Base-by-base conservation (phyloP, 2,329 filamentous ascomycete genomes). In the Trichoderma sp. region DNA sequence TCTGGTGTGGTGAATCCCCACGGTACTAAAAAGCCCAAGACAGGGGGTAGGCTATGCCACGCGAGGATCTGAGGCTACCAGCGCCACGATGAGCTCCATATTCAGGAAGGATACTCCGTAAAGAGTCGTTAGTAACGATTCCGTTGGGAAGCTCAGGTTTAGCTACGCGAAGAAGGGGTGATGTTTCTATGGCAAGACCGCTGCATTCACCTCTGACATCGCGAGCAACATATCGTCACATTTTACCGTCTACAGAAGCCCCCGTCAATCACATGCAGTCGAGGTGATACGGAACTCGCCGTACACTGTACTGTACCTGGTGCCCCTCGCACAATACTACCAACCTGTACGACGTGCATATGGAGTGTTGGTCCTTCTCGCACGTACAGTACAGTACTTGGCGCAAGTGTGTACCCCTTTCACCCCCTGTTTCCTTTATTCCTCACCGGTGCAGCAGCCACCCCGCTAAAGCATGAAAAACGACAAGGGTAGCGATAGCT, bases 41-140 rank as follows among this genome's bases (percentile, higher is more conserved):
- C 50, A 48, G 63, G 59, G 42, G 59, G 66, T 66, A 61, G 63
- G 57, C 64, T 61, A 52, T 70, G 64, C 68, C 70, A 71, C 70
- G 70, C 70, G 70, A 71, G 60, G 58, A 68, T 70, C 69, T 68
- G 67, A 57, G 35, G 64, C 70, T 68, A 71, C 67, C 45, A 70
- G 52, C 69, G 70, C 68, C 70, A 71, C 69, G 58, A 53, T 48
- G 39, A 61, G 56, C 56, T 67, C 45, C 64, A 54, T 53, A 34
- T 32, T 50, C 35, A n/a, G 39, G 52, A 50, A 50, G 15, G 29
- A n/a, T n/a, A n/a, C n/a, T n/a, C n/a, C n/a, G 22, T 17, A 32
- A 32, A 57, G 27, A 56, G 39, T 29, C n/a, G 10, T 48, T 22
- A 19, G 17, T 5, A 27, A 22, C 63, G 37, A 57, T 57, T 29